A percentile compares a stretch with the other conserved stretches of the same genome.
Conservation (phyloP, 306 rosid species). For the Parietaria judaica region DNA sequence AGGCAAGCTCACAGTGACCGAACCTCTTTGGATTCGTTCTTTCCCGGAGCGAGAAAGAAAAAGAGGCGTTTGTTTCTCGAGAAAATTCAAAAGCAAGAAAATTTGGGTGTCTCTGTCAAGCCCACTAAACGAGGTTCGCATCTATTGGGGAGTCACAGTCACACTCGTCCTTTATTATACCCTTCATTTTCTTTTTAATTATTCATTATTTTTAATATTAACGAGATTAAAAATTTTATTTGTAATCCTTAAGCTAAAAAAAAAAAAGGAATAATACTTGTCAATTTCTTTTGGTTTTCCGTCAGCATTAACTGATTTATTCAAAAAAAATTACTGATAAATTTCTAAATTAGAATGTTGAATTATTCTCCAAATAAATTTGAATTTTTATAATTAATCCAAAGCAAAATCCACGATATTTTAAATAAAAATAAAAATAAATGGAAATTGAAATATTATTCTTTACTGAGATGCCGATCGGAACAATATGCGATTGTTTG, state of each 20-base stretch:
- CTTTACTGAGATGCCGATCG: background rate
- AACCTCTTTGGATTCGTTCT: background rate
- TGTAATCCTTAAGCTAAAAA: too few relatives aligned
- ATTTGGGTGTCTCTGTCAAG: background rate
- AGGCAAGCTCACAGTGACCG: background rate
- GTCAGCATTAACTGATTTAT: too few relatives aligned
- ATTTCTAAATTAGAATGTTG: too few relatives aligned
- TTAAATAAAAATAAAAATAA: too few relatives aligned
- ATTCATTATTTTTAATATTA: too few relatives aligned
- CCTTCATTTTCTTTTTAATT: background rate
- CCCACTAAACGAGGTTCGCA: background rate
- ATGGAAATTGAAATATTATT: background rate
- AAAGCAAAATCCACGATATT: too few relatives aligned
- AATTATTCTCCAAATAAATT: too few relatives aligned
- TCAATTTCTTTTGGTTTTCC: too few relatives aligned
- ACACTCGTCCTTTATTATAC: background rate
- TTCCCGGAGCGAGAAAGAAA: background rate
- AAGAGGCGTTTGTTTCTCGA: constrained; percentile 15
- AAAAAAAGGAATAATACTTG: too few relatives aligned
- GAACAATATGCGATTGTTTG: background rate
- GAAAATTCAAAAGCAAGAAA: constrained; percentile 6
- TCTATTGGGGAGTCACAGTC: constrained; percentile 13
- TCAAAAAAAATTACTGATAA: too few relatives aligned
- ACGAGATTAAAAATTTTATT: too few relatives aligned
- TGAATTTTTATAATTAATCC: too few relatives aligned